Conservation (phyloP, 2,329 filamentous ascomycete genomes). For the Aspergillus eucalypticola region DNA sequence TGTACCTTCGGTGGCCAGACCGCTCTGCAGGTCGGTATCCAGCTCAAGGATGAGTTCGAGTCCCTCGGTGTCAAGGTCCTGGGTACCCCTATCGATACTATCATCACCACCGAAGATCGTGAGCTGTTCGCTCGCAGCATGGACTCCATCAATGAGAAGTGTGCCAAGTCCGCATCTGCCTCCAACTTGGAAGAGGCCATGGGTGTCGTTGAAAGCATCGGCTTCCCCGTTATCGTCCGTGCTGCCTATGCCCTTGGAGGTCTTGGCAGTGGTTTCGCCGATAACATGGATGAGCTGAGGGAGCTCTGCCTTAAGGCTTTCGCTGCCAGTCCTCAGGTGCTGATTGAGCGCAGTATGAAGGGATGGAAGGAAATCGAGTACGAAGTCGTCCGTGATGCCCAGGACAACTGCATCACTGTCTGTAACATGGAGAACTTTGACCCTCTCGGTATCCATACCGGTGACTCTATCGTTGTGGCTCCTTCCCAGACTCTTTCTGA, state of each 20-base stretch:
- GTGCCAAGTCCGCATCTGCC: conserved; percentile 93
- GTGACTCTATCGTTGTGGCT: conserved; percentile 96
- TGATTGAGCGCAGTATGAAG: conserved; percentile 98
- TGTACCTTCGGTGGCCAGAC: conserved; percentile 98
- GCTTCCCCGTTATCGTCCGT: conserved; percentile 94
- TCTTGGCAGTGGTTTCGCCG: conserved; percentile 90
- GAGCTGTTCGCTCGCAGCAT: conserved; percentile 97
- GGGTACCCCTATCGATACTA: conserved; percentile 94
- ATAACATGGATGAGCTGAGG: conserved; percentile 77
- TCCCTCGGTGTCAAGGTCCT: conserved; percentile 88
- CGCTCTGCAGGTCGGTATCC: conserved; percentile 91
- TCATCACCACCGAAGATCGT: conserved; percentile 97
- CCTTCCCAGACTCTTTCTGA: conserved; percentile 96
- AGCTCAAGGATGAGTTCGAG: conserved; percentile 97
- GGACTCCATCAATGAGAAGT: conserved; percentile 97
- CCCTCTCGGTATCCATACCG: conserved; percentile 94
- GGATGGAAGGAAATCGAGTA: conserved; percentile 99
- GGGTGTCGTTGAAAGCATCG: conserved; percentile 83
- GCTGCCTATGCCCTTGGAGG: conserved; percentile 95
- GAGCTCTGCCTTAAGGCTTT: conserved; percentile 94
- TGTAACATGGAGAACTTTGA: conserved; percentile 99
- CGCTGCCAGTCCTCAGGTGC: conserved; percentile 89
- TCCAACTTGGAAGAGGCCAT: conserved; percentile 86
- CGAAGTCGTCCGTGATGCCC: conserved; percentile 91
- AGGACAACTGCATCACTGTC: conserved; percentile 98